A percentile compares a stretch with the other conserved stretches of the same genome.
These are phyloP conservation scores for Schizonepeta tenuifolia DNA, from an alignment of 257 asterid species.

Conservation along the genomic window DNA sequence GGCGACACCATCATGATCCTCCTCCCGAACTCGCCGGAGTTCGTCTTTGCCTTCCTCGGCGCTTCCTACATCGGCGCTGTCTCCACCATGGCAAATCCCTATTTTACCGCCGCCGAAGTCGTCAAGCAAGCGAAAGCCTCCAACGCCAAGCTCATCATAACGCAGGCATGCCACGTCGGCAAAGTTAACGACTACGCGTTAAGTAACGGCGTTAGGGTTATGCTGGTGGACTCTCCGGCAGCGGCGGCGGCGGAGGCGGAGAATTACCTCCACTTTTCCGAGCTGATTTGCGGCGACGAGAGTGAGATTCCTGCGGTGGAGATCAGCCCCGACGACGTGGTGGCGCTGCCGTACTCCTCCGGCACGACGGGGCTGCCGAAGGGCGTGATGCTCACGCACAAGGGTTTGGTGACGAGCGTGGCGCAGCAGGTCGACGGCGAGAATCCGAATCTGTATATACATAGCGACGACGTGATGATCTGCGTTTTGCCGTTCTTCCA, in stretches of 20 bases:
- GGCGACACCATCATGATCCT: constrained; percentile 85
- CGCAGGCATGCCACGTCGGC: constrained; percentile 53
- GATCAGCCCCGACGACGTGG: constrained; percentile 71
- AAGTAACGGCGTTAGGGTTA: constrained; percentile 46
- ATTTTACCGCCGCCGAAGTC: constrained; percentile 72
- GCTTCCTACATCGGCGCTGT: constrained; percentile 76
- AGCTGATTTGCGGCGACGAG: constrained; percentile 53
- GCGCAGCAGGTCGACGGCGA: constrained; percentile 97
- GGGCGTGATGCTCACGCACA: constrained; percentile 96
- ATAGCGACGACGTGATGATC: constrained; percentile 73
- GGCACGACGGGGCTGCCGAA: constrained; percentile 97
- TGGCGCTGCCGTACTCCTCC: constrained; percentile 92
- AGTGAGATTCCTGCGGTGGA: constrained; percentile 58
- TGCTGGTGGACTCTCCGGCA: constrained; percentile 49
- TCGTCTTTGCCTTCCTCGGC: constrained; percentile 78
- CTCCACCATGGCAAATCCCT: constrained; percentile 88
- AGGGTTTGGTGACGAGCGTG: constrained; percentile 79
- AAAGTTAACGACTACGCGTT: constrained; percentile 58
- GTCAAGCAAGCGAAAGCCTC: constrained; percentile 78
- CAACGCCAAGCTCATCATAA: constrained; percentile 56
- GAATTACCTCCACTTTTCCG: constrained; percentile 60
- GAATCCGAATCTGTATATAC: constrained; percentile 82
- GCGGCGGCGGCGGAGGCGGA: constrained; percentile 47
- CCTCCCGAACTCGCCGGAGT: constrained; percentile 85
- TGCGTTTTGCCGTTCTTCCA: constrained; percentile 86